Evolutionary conservation across 345 rosid genomes (phyloP).

Genomic region (Rhizophora apiculata): DNA sequence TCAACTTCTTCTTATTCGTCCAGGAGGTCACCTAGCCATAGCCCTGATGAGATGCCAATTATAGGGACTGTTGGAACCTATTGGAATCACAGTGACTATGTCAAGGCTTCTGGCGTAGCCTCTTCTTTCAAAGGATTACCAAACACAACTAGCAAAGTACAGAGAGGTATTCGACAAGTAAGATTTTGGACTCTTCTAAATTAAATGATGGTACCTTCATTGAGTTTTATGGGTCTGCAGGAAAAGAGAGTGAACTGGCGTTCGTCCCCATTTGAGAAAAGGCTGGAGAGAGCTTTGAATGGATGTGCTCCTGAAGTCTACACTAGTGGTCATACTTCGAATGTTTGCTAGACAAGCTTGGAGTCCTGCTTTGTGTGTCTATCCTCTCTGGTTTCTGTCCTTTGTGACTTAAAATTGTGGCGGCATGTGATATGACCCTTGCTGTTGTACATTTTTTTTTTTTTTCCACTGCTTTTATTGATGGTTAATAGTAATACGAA

Average conservation of each 20-base stretch:
- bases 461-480: slow-evolving; percentile 7
- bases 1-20: slow-evolving; percentile 61
- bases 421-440: neutral
- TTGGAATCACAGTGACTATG: slow-evolving; percentile 47
- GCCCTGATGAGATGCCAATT: slow-evolving; percentile 77
- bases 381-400: neutral
- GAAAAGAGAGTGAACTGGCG: slow-evolving; percentile 87
- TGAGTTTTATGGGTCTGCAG: slow-evolving; percentile 43
- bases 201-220: slow-evolving; percentile 10
- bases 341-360: neutral
- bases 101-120: slow-evolving; percentile 28
- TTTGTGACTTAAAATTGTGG: slow-evolving; percentile 6
- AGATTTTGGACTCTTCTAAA: slow-evolving; percentile 2
- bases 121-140: slow-evolving; percentile 81
- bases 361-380: neutral
- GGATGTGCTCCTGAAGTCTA: slow-evolving; percentile 21
- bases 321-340: neutral
- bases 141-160: slow-evolving; percentile 83
- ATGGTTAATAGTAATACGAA: neutral
- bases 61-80: slow-evolving; percentile 83
- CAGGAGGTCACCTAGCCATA: slow-evolving; percentile 69
- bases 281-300: slow-evolving; percentile 89
- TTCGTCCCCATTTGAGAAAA: slow-evolving; percentile 86
- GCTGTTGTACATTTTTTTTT: slow-evolving; percentile 17
- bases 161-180: slow-evolving; percentile 61